Evolutionary conservation across 805 yeast species (phyloP), one percentile per base, ranked within the genome.

Genomic region (Metschnikowia amazonensis): DNA sequence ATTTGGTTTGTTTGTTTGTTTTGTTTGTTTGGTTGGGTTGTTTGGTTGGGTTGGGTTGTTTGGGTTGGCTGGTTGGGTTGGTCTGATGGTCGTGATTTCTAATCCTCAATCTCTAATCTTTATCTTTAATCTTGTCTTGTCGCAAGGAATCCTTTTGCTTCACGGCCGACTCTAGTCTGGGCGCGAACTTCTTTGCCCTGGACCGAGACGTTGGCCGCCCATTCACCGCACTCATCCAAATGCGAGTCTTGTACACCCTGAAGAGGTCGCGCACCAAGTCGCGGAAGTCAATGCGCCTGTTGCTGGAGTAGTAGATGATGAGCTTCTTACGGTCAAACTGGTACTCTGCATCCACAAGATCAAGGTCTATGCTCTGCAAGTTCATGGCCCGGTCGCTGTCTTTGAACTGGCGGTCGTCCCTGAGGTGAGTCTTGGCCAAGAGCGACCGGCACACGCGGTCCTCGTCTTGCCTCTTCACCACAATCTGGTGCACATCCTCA

Each of bases 321-420:
- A 86, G 70, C 55, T 86, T 86, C 60, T 84, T 84, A 47, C 86
- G 78, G 62, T 86, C 94, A 63, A 84, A 86, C 64, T 86, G 95
- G 63, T 83, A 86, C 62, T 86, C 95, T 1, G 88, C 84, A 60
- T 82, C 86, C 51, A 85, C 71, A 41, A 86, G 75, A 54, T 78
- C 71, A 42, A 86, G 75, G 55, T 78, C 77, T 72, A 86, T 69
- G 48, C 67, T 67, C 66, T 59, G 72, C 70, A 55, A 76, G 59
- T 45, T 34, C 25, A 21, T 8, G 60, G 7, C 46, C 45, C 10
- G 32, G 28, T 35, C 29, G 14, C 44, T 40, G 28, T 44, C 40
- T 13, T 17, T 32, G 35, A 13, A 17, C 14, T 18, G 35, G 4
- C 24, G 24, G 35, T 32, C 35, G 9, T 38, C 35, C 23, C 10